Percentiles rank a stretch among this genome's conserved stretches.
phyloP scores from a whole-genome alignment of 2,329 filamentous ascomycete species.

The Fusarium sp. region DNA sequence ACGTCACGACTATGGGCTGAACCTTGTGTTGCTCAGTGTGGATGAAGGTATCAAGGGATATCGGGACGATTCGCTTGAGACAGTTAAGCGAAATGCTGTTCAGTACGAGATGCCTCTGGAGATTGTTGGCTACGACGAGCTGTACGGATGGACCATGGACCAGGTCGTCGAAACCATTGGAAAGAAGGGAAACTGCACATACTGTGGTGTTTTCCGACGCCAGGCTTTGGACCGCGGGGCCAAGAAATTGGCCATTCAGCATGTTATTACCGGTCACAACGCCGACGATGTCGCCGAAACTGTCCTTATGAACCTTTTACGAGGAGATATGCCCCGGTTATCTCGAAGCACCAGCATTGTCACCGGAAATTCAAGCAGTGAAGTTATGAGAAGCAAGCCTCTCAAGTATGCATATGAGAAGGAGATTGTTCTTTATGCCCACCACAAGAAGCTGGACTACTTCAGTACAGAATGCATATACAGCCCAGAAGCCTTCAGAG shows the following conservation, averaged over 20 bases:
- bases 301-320: constrained; percentile 94
- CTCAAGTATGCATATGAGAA: constrained; percentile 99
- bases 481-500: constrained; percentile 94
- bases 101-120: constrained; percentile 93
- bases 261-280: constrained; percentile 98
- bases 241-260: constrained; percentile 84
- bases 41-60: constrained; percentile 99
- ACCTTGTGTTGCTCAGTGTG: constrained; percentile 88
- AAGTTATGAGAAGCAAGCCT: constrained; percentile 95
- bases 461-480: constrained; percentile 99
- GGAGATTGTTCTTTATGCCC: constrained; percentile 97
- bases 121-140: constrained; percentile 90
- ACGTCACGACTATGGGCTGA: constrained; percentile 84
- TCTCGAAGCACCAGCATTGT: constrained; percentile 92
- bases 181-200: constrained; percentile 99
- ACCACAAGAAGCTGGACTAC: constrained; percentile 96
- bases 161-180: constrained; percentile 96
- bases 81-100: constrained; percentile 90
- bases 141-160: constrained; percentile 99
- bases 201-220: constrained; percentile 94
- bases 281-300: constrained; percentile 98
- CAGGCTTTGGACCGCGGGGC: constrained; percentile 95
- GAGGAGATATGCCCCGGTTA: constrained; percentile 88
- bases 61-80: constrained; percentile 93
- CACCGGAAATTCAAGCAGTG: constrained; percentile 79